Conservation (phyloP, 768 basidiomycete genomes). For the Panaeolus cyanescens region DNA sequence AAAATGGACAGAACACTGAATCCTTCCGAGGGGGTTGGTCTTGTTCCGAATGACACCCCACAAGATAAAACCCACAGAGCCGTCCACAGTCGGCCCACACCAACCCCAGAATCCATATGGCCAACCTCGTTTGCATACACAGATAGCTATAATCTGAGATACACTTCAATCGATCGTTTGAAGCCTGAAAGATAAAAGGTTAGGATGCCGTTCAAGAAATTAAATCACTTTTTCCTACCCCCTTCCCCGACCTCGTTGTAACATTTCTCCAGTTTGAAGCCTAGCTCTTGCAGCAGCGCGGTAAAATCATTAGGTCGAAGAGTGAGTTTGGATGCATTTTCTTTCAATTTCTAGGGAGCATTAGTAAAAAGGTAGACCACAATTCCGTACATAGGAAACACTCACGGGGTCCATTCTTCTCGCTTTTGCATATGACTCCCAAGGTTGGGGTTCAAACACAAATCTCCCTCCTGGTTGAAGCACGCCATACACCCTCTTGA, state of each 20-base stretch:
- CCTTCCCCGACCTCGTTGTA: slow-evolving; percentile 64
- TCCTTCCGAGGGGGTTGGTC: too few relatives aligned
- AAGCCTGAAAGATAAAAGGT: slow-evolving; percentile 46
- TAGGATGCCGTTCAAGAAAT: slow-evolving; percentile 3
- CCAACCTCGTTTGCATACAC: neutral
- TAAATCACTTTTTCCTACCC: slow-evolving; percentile 41
- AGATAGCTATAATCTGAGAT: slow-evolving; percentile 37
- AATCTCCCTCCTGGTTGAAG: slow-evolving; percentile 69
- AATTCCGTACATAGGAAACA: neutral
- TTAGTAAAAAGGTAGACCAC: neutral
- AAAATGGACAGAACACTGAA: too few relatives aligned
- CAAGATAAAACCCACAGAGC: neutral
- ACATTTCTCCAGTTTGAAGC: slow-evolving; percentile 54
- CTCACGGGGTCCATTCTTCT: slow-evolving; percentile 64
- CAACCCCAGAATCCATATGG: neutral
- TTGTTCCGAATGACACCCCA: too few relatives aligned
- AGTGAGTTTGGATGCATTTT: slow-evolving; percentile 55
- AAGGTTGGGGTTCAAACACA: slow-evolving; percentile 82
- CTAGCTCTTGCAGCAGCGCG: slow-evolving; percentile 53
- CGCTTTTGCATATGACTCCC: slow-evolving; percentile 83
- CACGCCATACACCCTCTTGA: slow-evolving; percentile 56
- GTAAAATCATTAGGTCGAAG: slow-evolving; percentile 70
- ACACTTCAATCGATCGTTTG: slow-evolving; percentile 63
- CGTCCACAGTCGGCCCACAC: neutral
- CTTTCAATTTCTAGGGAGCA: slow-evolving; percentile 50